These are phyloP conservation scores for Anisodus tanguticus DNA, from an alignment of 257 asterid genomes.

Conservation along the genomic window DNA sequence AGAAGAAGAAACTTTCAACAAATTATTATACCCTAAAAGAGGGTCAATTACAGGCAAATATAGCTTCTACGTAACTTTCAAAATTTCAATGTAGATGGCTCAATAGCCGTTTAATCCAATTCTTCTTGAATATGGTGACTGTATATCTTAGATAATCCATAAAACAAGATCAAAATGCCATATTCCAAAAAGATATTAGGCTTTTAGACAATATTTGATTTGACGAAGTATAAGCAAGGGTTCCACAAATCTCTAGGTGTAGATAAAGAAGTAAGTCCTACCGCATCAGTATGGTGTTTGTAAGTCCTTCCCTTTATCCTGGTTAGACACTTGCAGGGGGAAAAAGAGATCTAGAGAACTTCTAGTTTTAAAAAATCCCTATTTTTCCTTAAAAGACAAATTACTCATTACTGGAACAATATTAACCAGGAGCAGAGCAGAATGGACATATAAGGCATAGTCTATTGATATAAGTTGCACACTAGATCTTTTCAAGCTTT, in stretches of 20 bases:
- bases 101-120: not conserved
- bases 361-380: not conserved
- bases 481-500: not conserved
- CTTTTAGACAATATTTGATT: constrained; percentile 1
- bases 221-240: not conserved
- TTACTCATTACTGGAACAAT: constrained; percentile 6
- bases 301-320: not conserved
- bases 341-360: not conserved
- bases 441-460: not conserved
- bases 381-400: not conserved
- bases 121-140: not conserved
- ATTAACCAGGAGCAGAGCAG: not conserved
- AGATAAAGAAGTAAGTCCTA: not conserved
- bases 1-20: not conserved
- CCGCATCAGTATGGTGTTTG: not conserved
- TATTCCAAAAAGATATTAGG: not conserved
- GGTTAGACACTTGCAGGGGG: not conserved
- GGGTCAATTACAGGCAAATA: constrained; percentile 27
- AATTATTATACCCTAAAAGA: not conserved
- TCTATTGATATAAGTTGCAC: not conserved
- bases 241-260: not conserved
- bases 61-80: constrained; percentile 7
- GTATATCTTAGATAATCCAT: constrained; percentile 1
- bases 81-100: not conserved
- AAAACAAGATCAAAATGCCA: constrained; percentile 5